Conservation (phyloP, 2,329 filamentous ascomycete genomes). For the Hypoxylon sp. region DNA sequence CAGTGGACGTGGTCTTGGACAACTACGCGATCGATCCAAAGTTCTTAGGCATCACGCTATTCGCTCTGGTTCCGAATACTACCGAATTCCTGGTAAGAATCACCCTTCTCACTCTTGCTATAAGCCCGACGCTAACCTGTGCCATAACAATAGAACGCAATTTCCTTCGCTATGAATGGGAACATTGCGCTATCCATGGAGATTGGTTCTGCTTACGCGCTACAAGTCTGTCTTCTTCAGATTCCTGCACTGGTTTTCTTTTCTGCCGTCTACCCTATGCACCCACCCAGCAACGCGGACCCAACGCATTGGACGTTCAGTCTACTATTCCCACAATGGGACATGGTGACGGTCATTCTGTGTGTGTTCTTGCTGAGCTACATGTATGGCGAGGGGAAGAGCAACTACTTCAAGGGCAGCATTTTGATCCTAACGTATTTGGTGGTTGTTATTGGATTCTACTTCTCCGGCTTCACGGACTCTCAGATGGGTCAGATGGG, state of each 20-base stretch:
- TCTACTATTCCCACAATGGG: constrained; percentile 97
- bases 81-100: constrained; percentile 90
- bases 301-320: constrained; percentile 76
- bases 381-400: constrained; percentile 98
- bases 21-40: constrained; percentile 95
- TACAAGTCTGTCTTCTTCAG: constrained; percentile 95
- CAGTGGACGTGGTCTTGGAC: constrained; percentile 94
- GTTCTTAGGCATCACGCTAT: constrained; percentile 95
- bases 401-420: constrained; percentile 99
- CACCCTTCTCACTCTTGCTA: constrained; percentile 5
- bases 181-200: constrained; percentile 99
- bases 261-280: constrained; percentile 78
- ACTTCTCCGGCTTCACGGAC: constrained; percentile 74
- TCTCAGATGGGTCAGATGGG: constrained; percentile 56
- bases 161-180: constrained; percentile 99
- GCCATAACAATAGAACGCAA: constrained; percentile 77
- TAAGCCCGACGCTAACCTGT: constrained; percentile 28
- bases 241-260: constrained; percentile 94
- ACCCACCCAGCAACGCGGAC: constrained; percentile 56
- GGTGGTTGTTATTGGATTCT: constrained; percentile 92
- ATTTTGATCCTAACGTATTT: constrained; percentile 94
- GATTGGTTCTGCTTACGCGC: constrained; percentile 95
- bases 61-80: constrained; percentile 96
- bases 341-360: constrained; percentile 96
- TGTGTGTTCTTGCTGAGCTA: constrained; percentile 97